These are phyloP conservation scores for Clonostachys solani DNA, from an alignment of 2,329 filamentous ascomycete genomes.

Conservation along the genomic window DNA sequence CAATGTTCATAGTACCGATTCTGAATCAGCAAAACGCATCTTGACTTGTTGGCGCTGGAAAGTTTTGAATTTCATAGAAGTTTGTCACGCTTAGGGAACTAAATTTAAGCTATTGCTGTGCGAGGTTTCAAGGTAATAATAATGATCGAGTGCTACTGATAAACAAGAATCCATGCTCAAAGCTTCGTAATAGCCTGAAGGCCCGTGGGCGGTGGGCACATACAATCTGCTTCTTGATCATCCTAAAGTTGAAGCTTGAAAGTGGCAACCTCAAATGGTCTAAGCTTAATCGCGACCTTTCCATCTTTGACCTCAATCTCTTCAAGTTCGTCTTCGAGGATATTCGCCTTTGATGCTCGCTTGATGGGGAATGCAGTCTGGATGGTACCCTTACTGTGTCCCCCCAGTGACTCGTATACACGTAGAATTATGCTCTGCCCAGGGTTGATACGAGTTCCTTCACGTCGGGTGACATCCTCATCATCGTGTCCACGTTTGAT, in stretches of 20 bases:
- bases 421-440: slow-evolving; percentile 79
- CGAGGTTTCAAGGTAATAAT: no score
- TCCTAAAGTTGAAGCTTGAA: slow-evolving; percentile 58
- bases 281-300: slow-evolving; percentile 59
- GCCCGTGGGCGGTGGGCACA: slow-evolving; percentile 11
- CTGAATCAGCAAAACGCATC: no score
- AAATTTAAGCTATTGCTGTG: no score
- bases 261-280: slow-evolving; percentile 83
- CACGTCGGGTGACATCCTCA: slow-evolving; percentile 62
- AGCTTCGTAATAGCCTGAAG: not conserved
- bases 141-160: no score
- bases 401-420: slow-evolving; percentile 85
- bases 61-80: no score
- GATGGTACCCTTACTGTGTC: slow-evolving; percentile 69
- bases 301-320: slow-evolving; percentile 47
- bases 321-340: slow-evolving; percentile 82
- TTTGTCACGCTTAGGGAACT: no score
- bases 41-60: no score
- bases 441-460: slow-evolving; percentile 58
- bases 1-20: no score
- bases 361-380: slow-evolving; percentile 65
- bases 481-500: slow-evolving; percentile 94
- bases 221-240: slow-evolving; percentile 15
- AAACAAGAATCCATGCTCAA: no score
- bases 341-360: slow-evolving; percentile 77